Base-by-base conservation (phyloP, 192 early-diverging fungal genomes). In the Chytriomyces sp. region DNA sequence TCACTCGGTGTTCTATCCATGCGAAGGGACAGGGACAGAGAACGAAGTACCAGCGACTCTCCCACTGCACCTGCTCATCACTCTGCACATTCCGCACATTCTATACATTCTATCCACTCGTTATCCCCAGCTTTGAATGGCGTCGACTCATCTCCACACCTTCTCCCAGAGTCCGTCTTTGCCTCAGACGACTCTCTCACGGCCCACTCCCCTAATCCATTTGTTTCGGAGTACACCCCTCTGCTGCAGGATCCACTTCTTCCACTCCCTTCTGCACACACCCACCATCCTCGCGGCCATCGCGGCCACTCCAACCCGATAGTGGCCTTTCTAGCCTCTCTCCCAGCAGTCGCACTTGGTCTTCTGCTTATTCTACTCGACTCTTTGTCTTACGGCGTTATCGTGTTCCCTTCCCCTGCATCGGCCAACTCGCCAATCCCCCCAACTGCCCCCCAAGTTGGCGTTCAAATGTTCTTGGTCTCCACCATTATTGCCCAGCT, bases 381-480 rank as follows among this genome's bases (percentile, higher is more conserved):
- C 80, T 94, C 95, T 9, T 88, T 87, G 80, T 88, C 86, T 1
- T 89, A 89, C 73, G 87, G 88, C 4, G 81, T 89, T 59, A 98
- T 99, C 79, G 92, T 94, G 20, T 99, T 99, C 73, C 97, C 97
- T 0, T 76, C 92, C 2, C 88, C 88, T 57, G 88, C 92, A 9
- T 20, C 53, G 16, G 61, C 75, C 57, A 53, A 35, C n/a, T 50
- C 46, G 10, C 11, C 26, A 7, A 86, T 89, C 44, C 88, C 88
- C 0, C 46, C 60, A 7, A 78, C 85, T 10, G 85, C 84, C 7
- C 45, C 81, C 0, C 83, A 86, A 70, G 90, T 91, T 74, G 97
- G 97, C 28, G 95, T 98, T 67, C 94, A 95, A 62, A 98, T 98
- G 93, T 98, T 94, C 78, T 91, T 98, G 83, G 57, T 61, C 60